These are phyloP conservation scores for Naematelia aurantialba DNA, from an alignment of 768 basidiomycete genomes.

Conservation along the genomic window DNA sequence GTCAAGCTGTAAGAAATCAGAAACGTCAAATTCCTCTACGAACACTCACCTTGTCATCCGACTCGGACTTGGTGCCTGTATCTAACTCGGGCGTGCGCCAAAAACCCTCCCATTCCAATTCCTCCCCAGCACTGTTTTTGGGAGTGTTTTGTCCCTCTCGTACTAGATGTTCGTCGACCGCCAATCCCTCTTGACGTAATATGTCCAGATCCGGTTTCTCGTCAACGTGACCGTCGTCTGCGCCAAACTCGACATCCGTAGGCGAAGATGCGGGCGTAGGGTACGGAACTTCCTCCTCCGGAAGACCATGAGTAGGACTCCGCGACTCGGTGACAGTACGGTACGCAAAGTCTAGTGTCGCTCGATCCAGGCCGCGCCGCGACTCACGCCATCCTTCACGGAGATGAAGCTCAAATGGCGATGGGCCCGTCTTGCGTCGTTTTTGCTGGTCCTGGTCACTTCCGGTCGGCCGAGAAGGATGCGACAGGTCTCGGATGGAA, in stretches of 20 bases:
- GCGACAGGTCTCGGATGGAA: background rate
- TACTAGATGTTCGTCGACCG: conserved; percentile 14
- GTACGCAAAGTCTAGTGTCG: background rate
- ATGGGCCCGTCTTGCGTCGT: background rate
- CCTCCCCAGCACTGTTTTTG: background rate
- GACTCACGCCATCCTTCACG: background rate
- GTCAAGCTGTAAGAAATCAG: background rate
- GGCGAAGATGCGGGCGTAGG: background rate
- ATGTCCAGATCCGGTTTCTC: background rate
- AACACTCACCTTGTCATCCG: background rate
- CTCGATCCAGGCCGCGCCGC: background rate
- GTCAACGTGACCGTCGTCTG: background rate
- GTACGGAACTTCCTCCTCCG: background rate
- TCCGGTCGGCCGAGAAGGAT: background rate
- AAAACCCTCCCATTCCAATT: conserved; percentile 19
- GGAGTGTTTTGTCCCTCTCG: conserved; percentile 7
- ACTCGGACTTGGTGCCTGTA: too few species aligned
- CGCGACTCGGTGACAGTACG: background rate
- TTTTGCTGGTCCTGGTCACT: background rate
- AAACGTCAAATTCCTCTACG: background rate
- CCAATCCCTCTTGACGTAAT: conserved; percentile 5
- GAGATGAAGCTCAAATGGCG: background rate
- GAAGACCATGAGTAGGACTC: background rate
- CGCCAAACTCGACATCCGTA: background rate
- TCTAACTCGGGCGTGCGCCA: conserved; percentile 9